phyloP scores from a whole-genome alignment of 108 stramenopile species.

The Cyclotella kingstonii region DNA sequence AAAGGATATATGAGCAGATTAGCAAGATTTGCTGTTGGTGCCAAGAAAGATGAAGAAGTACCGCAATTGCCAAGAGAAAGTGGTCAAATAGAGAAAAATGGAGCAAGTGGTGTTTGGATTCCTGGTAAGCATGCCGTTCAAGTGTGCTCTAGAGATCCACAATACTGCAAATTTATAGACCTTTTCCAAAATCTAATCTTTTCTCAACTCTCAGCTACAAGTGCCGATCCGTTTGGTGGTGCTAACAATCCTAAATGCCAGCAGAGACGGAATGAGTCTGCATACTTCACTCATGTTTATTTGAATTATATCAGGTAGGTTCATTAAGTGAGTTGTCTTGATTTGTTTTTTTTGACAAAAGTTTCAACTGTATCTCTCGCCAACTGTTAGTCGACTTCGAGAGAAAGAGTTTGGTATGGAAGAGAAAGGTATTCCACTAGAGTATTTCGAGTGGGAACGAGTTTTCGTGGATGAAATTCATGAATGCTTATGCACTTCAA shows the following conservation, averaged over 20 bases:
- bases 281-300: constrained; percentile 62
- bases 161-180: neutral
- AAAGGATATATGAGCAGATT: constrained; percentile 52
- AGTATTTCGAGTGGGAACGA: constrained; percentile 76
- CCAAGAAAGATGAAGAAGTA: constrained; percentile 22
- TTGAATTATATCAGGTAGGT: constrained; percentile 42
- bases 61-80: constrained; percentile 40
- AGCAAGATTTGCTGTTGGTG: constrained; percentile 19
- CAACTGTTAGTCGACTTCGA: constrained; percentile 43
- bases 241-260: constrained; percentile 49
- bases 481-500: constrained; percentile 58
- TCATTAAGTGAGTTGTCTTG: too few species aligned
- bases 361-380: neutral
- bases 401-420: constrained; percentile 43
- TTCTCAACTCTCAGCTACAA: constrained; percentile 5
- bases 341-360: too few species aligned
- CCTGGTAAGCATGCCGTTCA: constrained; percentile 31
- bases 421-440: constrained; percentile 69
- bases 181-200: neutral
- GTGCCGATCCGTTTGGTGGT: constrained; percentile 57
- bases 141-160: neutral
- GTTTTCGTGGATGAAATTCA: constrained; percentile 80
- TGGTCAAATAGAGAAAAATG: constrained; percentile 50
- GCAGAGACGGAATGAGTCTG: constrained; percentile 51
- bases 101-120: constrained; percentile 63